Conservation (phyloP, 306 rosid genomes). For the Cotoneaster glaucophyllus region DNA sequence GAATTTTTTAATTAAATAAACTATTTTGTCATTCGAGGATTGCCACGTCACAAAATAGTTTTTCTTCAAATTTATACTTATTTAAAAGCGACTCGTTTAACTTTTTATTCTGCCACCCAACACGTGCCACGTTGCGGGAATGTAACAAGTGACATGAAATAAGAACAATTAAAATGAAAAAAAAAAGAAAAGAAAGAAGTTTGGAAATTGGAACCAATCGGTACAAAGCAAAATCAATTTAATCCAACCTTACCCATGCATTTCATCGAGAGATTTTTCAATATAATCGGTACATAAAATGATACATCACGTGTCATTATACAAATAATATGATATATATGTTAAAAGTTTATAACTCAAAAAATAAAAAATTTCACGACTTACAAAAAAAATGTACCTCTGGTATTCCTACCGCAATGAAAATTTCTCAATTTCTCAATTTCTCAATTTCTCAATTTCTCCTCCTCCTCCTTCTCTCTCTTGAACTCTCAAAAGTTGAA, state of each 20-base stretch:
- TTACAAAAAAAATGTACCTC: no score
- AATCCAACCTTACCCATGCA: neutral
- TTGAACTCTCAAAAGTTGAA: neutral
- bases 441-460: neutral
- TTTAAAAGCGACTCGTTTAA: neutral
- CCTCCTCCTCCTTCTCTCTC: neutral
- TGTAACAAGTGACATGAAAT: no score
- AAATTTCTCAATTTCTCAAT: no score
- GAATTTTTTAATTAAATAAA: neutral
- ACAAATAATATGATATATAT: fast-evolving
- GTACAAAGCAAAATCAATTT: neutral
- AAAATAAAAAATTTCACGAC: fast-evolving
- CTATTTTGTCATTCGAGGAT: neutral
- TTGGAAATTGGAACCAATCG: neutral
- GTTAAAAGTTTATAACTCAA: no score
- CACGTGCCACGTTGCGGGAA: no score
- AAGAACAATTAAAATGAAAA: no score
- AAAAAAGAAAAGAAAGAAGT: no score
- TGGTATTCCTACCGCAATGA: no score
- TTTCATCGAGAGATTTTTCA: no score
- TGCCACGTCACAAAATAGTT: neutral
- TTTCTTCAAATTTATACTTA: neutral
- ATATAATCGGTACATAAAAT: fast-evolving
- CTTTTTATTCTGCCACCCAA: no score
- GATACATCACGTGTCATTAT: fast-evolving